phyloP scores from a whole-genome alignment of 768 basidiomycete species.

The Baorangia bicolor region DNA sequence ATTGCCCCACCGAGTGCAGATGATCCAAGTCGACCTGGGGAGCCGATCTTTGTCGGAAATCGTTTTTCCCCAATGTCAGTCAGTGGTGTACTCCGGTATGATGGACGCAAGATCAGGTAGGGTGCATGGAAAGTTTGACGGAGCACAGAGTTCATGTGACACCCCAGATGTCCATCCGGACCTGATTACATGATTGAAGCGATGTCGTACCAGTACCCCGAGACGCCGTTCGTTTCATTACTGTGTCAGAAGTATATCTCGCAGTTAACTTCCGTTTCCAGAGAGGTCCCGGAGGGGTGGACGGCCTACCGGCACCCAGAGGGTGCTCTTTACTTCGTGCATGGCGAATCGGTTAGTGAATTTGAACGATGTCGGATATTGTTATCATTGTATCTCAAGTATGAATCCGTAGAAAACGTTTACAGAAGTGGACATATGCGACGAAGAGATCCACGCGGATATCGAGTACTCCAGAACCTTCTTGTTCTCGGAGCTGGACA shows the following conservation, averaged over 20 bases:
- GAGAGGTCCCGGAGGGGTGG: slow-evolving; percentile 41
- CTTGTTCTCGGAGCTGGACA: slow-evolving; percentile 21
- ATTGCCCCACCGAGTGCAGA: slow-evolving; percentile 5
- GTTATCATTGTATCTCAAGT: background rate
- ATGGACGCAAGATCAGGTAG: slow-evolving; percentile 9
- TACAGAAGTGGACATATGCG: slow-evolving; percentile 54
- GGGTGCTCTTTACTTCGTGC: slow-evolving; percentile 58
- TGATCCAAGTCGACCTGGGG: slow-evolving; percentile 11
- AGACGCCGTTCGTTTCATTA: slow-evolving; percentile 18
- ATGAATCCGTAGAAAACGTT: slow-evolving; percentile 44
- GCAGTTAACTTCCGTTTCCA: background rate
- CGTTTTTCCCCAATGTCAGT: slow-evolving; percentile 19
- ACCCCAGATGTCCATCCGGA: background rate
- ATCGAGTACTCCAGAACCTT: slow-evolving; percentile 35
- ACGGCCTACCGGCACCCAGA: slow-evolving; percentile 52
- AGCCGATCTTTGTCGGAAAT: background rate
- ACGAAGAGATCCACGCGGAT: slow-evolving; percentile 32
- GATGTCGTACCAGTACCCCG: slow-evolving; percentile 19
- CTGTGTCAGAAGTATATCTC: background rate
- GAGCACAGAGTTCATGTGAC: background rate
- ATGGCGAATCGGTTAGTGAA: slow-evolving; percentile 42
- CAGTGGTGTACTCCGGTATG: slow-evolving; percentile 8
- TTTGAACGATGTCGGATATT: background rate
- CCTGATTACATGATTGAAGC: slow-evolving; percentile 8
- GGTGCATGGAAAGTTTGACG: background rate